Conservation (phyloP, 495 filamentous ascomycete genomes). For the Penicillium tannophilum region DNA sequence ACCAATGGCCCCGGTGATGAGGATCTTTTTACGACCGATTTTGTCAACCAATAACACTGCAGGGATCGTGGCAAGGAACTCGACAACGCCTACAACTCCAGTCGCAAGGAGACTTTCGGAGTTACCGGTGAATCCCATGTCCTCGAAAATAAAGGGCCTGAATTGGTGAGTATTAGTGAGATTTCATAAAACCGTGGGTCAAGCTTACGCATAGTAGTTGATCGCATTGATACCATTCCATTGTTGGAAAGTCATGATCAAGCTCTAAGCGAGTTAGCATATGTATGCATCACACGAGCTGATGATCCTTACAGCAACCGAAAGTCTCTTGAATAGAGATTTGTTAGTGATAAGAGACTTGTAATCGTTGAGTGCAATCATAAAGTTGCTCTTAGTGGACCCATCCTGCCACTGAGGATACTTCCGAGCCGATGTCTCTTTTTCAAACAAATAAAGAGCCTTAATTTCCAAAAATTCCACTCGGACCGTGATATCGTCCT, state of each 20-base stretch:
- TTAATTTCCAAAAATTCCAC: conserved; percentile 84
- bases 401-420: conserved; percentile 36
- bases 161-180: background rate
- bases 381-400: conserved; percentile 32
- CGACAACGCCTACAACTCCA: conserved; percentile 72
- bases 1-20: conserved; percentile 69
- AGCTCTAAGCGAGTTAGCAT: conserved; percentile 21
- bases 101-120: conserved; percentile 68
- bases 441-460: conserved; percentile 73
- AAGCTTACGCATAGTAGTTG: conserved; percentile 32
- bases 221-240: conserved; percentile 57
- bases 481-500: conserved; percentile 64
- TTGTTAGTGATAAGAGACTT: conserved; percentile 34
- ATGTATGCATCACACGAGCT: background rate
- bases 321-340: conserved; percentile 39
- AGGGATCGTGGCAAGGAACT: conserved; percentile 70
- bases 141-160: conserved; percentile 40
- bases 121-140: conserved; percentile 37
- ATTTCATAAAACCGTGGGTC: background rate
- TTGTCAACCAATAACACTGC: conserved; percentile 75
- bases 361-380: conserved; percentile 32
- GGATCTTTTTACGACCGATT: conserved; percentile 68
- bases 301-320: conserved; percentile 32
- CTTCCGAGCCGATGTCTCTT: conserved; percentile 60
- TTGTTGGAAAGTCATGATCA: conserved; percentile 60